Base-by-base conservation (phyloP, 1,284 basidiomycete species). In the Caloboletus firmus region DNA sequence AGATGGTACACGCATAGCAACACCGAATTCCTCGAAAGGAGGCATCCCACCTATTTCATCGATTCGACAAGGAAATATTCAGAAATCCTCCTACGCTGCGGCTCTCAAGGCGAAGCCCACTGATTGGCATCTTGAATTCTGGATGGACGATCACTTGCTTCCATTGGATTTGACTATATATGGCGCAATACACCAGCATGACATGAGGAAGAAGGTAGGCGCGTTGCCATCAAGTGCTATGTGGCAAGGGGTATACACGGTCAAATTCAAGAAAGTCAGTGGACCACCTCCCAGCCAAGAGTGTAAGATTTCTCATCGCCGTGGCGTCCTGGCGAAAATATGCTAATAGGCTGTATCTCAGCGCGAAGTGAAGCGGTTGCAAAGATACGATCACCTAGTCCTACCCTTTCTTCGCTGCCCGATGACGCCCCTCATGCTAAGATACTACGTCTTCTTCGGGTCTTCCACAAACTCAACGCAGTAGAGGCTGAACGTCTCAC, bases 61-160 rank as follows among this genome's bases (percentile, higher is more conserved):
- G 4, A 65, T 72, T 41, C 77, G 63, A 64, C 75, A 49, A 67
- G 72, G 81, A 0, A 73, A 79, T 12, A 72, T 78, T 5, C 76
- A 77, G 22, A 80, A 79, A 61, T 75, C 81, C 0, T 98, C 96
- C 2, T 99, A 99, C 70, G 95, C 97, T 18, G 88, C 94, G 2
- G 95, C 95, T 5, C 78, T 98, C 58, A 98, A 96, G 74, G 78
- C 93, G 2, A 91, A 93, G 66, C 93, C 95, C 1, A 84, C 82
- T 22, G 95, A 99, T 66, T 99, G 95, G 93, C 95, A 99, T 69
- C 82, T 99, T 45, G 91, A 95, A 69, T 99, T 99, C 71, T 89
- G 84, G 18, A 89, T 98, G 81, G 92, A 93, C 62, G 93, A 91
- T 54, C 84, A 92, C 55, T 75, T 83, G 15, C 75, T 99, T 24